These are phyloP conservation scores for Acer saccharum DNA, from an alignment of 345 rosid genomes.

Conservation along the genomic window DNA sequence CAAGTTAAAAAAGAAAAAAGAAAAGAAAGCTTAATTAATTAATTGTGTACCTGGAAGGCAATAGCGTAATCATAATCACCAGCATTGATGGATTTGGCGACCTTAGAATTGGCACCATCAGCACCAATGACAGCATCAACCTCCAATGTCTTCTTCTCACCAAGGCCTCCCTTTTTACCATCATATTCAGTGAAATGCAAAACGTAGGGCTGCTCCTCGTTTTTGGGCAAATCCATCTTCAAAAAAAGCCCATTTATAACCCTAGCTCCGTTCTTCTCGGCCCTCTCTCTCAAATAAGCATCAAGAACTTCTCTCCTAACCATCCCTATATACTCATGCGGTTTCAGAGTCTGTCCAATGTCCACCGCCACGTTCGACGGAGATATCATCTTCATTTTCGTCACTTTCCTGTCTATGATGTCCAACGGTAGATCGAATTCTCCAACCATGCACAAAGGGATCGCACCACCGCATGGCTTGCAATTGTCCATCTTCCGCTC, in stretches of 20 bases:
- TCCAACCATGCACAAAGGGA: slow-evolving; percentile 95
- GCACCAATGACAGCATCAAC: slow-evolving; percentile 97
- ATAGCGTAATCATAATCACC: slow-evolving; percentile 96
- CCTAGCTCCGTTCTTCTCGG: slow-evolving; percentile 67
- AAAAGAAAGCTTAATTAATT: too few relatives aligned
- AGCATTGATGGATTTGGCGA: slow-evolving; percentile 85
- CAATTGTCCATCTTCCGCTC: slow-evolving; percentile 92
- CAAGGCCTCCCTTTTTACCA: slow-evolving; percentile 61
- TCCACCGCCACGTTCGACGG: slow-evolving; percentile 97
- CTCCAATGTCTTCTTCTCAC: slow-evolving; percentile 74
- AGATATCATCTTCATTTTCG: slow-evolving; percentile 96
- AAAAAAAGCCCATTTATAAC: slow-evolving; percentile 85
- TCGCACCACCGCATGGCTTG: slow-evolving; percentile 97
- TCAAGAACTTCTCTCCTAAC: slow-evolving; percentile 90
- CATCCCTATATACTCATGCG: slow-evolving; percentile 98
- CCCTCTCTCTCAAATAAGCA: slow-evolving; percentile 71
- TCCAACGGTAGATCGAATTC: slow-evolving; percentile 93
- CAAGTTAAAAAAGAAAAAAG: too few relatives aligned
- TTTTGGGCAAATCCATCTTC: slow-evolving; percentile 77
- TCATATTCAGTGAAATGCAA: slow-evolving; percentile 88
- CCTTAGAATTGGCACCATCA: slow-evolving; percentile 94
- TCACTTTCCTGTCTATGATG: slow-evolving; percentile 82
- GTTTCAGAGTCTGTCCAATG: slow-evolving; percentile 87
- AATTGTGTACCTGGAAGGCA: slow-evolving; percentile 77
- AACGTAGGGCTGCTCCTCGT: slow-evolving; percentile 54